Base-by-base conservation (phyloP, 805 yeast species). In the Metschnikowia henanensis region DNA sequence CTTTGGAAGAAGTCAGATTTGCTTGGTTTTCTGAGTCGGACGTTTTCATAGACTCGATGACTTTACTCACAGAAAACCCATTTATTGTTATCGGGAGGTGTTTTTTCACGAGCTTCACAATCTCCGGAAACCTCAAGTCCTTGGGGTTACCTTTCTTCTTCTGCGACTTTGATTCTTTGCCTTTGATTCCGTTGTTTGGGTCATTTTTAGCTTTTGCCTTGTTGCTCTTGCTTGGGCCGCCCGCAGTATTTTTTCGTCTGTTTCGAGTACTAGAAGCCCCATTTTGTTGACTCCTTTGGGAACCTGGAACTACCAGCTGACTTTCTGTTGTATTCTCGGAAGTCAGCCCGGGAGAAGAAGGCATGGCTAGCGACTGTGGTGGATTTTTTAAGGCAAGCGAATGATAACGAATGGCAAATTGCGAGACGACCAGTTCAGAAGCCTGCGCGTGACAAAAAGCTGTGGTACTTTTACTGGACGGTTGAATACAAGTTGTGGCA, bases 61-160 rank as follows among this genome's bases (percentile, higher is more conserved):
- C 45, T 37, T 49, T 55, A 10, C 44, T 36, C 31, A 50, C 50
- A 7, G 59, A 45, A 21, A 51, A 42, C 1, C 75, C 75, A 47
- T 70, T 70, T 26, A 70, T 55, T 10, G 75, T 68, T 9, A 69
- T 55, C 6, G 73, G 74, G 16, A 50, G 53, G 46, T 57, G 60
- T 16, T 55, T 51, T 29, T 59, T 59, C 22, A 65, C 45, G 17
- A 70, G 55, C 44, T 70, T 69, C 36, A 57, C 57, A n/a, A 68
- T 50, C 47, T 70, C 70, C 10, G 52, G 57, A 32, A 56, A 55
- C 42, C 61, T 55, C 34, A 55, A 55, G 34, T 58, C 62, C 23
- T 57, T 54, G 1, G 46, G 9, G 2, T 35, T 41, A 22, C 20
- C 33, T 26, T 30, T 39, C 25, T 22, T 13, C 25, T 41, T 41